Evolutionary conservation across 2,329 filamentous ascomycete species (phyloP), one percentile per base, ranked within the genome.

Genomic region (Thelonectria discophora): DNA sequence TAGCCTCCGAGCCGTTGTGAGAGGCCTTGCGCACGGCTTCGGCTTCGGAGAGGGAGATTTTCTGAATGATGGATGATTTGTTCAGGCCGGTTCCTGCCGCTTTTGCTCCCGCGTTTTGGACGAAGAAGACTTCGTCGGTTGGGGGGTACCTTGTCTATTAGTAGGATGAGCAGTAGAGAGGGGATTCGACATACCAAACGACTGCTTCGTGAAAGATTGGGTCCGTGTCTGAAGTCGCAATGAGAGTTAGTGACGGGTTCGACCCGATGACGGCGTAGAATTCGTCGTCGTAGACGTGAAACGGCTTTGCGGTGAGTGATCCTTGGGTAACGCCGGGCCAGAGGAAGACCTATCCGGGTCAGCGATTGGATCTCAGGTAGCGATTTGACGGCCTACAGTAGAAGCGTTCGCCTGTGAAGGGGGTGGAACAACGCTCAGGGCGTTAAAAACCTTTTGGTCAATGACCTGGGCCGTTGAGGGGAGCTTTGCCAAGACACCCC

Each of bases 181-280:
- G 10, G 8, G 18, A 13, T 1, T 8, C 0, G 2, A 62, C 67
- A 12, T 40, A 70, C 82, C 82, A 87, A 0, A 84, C 78, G 10
- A 84, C 81, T 7, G 84, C 84, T 65, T 87, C 85, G 56, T 87
- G 85, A 46, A 84, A 87, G 5, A 84, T 66, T 0, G 82, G 82
- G 48, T 84, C 77, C 0, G 70, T 73, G 0, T 75, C 78, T 0
- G 80, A 76, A 5, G 78, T 74, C 1, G 81, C 82, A 8, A 85
- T 78, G 13, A 84, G 72, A 1, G 84, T 84, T 62, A 86, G 69
- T 0, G 81, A 80, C 0, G 84, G 83, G 1, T 81, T 74, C 0
- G 69, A 34, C 5, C 84, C 84, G 18, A 87, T 78, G 8, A 87
- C 75, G 24, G 80, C 74, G 50, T 78, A 75, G 57, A 87, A 87